Evolutionary conservation across 2,329 filamentous ascomycete species (phyloP).

Genomic region (Metarhizium sp.): DNA sequence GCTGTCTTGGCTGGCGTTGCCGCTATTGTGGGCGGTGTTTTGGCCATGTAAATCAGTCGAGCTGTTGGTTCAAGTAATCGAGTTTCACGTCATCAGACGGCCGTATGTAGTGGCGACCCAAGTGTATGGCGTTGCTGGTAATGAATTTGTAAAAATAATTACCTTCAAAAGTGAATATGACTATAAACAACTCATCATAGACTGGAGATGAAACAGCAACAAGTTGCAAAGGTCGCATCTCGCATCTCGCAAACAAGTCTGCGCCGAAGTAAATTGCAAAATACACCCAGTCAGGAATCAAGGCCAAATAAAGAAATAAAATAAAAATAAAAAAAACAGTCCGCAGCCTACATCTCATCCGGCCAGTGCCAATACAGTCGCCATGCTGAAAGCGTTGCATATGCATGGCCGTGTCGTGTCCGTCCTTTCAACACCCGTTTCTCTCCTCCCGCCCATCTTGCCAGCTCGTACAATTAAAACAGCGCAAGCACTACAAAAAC

Average conservation of each 20-base stretch:
- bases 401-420: neutral
- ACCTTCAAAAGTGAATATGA: neutral
- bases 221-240: too few species aligned
- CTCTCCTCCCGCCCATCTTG: constrained; percentile 39
- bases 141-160: neutral
- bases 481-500: constrained; percentile 29
- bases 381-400: too few species aligned
- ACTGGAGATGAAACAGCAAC: too few species aligned
- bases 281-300: too few species aligned
- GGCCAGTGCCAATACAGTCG: too few species aligned
- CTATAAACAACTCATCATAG: too few species aligned
- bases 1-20: constrained; percentile 25
- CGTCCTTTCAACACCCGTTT: neutral
- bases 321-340: too few species aligned
- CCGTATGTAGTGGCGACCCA: neutral
- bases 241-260: too few species aligned
- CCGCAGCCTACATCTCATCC: too few species aligned
- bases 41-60: constrained; percentile 20
- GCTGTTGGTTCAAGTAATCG: neutral
- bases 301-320: too few species aligned
- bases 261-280: too few species aligned
- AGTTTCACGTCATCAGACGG: neutral
- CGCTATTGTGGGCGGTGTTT: constrained; percentile 23
- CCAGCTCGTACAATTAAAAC: constrained; percentile 42
- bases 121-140: neutral